Evolutionary conservation across 139 green algal genomes (phyloP), one percentile per base, ranked within the genome.

Genomic region (Monoraphidium neglectum): DNA sequence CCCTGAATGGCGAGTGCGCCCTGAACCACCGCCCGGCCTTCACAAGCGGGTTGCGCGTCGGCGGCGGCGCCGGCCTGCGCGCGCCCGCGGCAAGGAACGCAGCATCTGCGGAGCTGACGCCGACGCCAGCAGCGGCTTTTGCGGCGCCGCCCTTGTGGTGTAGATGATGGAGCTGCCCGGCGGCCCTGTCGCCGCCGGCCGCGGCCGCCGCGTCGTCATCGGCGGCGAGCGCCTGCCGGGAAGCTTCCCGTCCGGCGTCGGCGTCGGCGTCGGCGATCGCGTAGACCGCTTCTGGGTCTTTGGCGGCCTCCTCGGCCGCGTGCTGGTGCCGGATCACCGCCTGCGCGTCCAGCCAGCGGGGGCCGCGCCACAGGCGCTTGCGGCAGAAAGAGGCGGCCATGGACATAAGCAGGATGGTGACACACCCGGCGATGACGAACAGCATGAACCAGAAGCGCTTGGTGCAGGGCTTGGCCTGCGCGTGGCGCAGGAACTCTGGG

Each of bases 391-490:
- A 65, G n/a, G 28, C 35, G 32, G 54, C 49, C 18, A 71, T 33
- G 18, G 60, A 64, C 23, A 72, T 37, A 33, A 79, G 49, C 28
- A 79, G 60, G 13, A 70, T 4, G 30, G 73, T 79, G 26, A 79
- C 62, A 32, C 26, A 32, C 26, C 68, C 73, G 30, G 73, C 56
- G 46, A 73, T 47, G 5, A 38, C 49, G 3, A 32, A 32, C 26
- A 79, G 63, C 73, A 79, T 79, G 62, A 79, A 43, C 73, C 73
- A 79, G 63, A 56, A 79, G 38, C 73, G 73, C 49, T 6, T 24
- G 33, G 38, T 79, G 73, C 73, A 79, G 73, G 63, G 73, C 35
- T 72, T 79, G 13, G 62, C 24, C 33, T 33, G 51, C 21, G 57
- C 30, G 73, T 79, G 73, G n/a, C 73, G 36, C 2, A 79, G 18